Base-by-base conservation (phyloP, 1,284 basidiomycete species). In the Moesziomyces parantarcticus region DNA sequence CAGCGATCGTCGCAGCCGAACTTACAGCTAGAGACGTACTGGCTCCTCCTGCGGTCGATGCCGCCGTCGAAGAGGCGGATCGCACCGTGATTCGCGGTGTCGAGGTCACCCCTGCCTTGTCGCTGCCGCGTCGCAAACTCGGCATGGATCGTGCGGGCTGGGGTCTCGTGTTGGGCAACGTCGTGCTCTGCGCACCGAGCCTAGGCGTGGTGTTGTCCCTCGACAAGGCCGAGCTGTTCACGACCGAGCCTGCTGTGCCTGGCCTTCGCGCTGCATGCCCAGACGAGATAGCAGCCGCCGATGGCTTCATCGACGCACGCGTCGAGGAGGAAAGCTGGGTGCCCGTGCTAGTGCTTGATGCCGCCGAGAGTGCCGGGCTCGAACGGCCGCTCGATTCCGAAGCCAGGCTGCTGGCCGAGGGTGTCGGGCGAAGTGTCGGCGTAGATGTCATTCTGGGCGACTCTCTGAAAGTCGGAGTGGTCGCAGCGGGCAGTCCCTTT, bases 51-150 rank as follows among this genome's bases (percentile, higher is more conserved):
- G 52, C 32, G 16, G 42, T 47, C 4, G 54, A 23, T n/a, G 54
- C 45, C 22, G 57, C 20, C 11, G 61, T 58, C 3, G 67, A 70
- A 5, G 63, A 58, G 2, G 59, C 48, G 5, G 69, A 72, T 9
- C 69, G 69, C 1, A 67, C 59, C 3, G 69, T 72, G 50, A 72
- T 72, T 2, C 69, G 49, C 3, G 63, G 69, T 25, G 69, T 66
- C 36, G 53, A 58, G 0, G 61, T 64, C 20, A 58, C 55, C 10
- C 46, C 51, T 9, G 60, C 36, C 43, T 59, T 58, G 3, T 71
- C 67, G 34, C 45, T 45, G 13, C 45, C 41, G 1, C 61, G 63
- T 32, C 68, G 58, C n/a, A 72, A 45, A 46, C 69, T 72, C 6
- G 69, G 69, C 69, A 72, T 72, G 4, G 69, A 72, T 4, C 54